Base-by-base conservation (phyloP, 192 early-diverging fungal species). In the Dissophora globulifera region DNA sequence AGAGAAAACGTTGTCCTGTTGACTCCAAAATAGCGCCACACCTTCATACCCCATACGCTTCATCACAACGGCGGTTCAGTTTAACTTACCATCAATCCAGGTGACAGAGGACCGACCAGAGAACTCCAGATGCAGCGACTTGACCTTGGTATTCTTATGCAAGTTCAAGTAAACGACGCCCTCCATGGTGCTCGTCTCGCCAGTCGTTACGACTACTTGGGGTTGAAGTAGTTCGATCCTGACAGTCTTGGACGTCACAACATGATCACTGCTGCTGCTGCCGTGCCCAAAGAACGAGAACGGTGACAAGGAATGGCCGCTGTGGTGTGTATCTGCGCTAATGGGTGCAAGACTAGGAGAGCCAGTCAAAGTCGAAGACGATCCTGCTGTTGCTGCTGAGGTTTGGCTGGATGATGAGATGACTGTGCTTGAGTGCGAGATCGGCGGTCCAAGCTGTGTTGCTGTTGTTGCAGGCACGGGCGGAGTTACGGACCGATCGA, bases 61-160 rank as follows among this genome's bases (percentile, higher is more conserved):
- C n/a, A n/a, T n/a, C n/a, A n/a, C n/a, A n/a, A n/a, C n/a, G n/a
- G n/a, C 32, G 22, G 9, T 7, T 41, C 46, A 47, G 13, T 25
- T 26, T 58, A 8, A 25, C 57, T 41, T 75, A 75, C 62, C 71
- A 60, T 75, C 71, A 3, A 61, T 45, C 71, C 62, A 75, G 22
- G 71, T 60, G 23, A 75, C 50, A 47, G 71, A 66, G 2, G 62
- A 66, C 19, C 50, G 48, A 6, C 71, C 71, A 29, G 56, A 54
- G 45, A 75, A 75, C 29, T 75, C 71, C 10, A 75, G 51, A 12
- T 60, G 56, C 19, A 75, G 26, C 1, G 71, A 47, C 43, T 75
- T 75, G 62, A 75, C 50, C 23, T 75, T 75, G 42, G 71, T 75
- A 35, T 20, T 47, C 49, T 75, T 65, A 23, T 52, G 47, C 17